phyloP scores from a whole-genome alignment of 176 grass and related monocot species.

The Zizania latifolia region DNA sequence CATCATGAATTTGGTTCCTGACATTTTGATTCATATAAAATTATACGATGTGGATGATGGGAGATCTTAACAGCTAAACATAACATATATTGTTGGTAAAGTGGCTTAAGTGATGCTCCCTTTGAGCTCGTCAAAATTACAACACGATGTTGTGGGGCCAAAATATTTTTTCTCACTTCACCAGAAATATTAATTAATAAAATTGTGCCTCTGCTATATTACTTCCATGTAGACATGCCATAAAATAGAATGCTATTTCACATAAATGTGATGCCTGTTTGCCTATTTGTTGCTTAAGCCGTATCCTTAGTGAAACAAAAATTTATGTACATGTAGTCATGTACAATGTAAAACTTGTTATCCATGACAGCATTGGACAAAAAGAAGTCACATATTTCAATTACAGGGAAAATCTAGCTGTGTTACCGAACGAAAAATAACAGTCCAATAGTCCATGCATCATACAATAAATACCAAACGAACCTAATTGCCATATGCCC shows the following conservation, averaged over 20 bases:
- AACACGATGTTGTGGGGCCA: neutral
- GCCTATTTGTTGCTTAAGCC: neutral
- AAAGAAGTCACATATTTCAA: neutral
- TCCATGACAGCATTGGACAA: neutral
- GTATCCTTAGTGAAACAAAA: neutral
- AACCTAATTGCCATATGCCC: neutral
- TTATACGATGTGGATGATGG: neutral
- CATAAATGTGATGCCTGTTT: neutral
- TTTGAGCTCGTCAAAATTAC: neutral
- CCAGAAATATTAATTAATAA: no score
- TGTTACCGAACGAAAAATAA: neutral
- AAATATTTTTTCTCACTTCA: no score
- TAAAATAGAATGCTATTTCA: neutral
- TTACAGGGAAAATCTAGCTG: neutral
- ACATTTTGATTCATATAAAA: slow-evolving; percentile 7
- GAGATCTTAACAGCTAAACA: neutral
- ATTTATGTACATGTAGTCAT: neutral
- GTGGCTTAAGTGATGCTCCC: neutral
- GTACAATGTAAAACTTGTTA: neutral
- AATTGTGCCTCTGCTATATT: no score
- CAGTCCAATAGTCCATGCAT: neutral
- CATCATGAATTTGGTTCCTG: no score
- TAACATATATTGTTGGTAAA: neutral
- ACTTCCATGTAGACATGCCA: neutral
- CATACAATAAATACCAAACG: neutral